Evolutionary conservation across 768 basidiomycete genomes (phyloP).

Genomic region (Infundibulicybe gibba): DNA sequence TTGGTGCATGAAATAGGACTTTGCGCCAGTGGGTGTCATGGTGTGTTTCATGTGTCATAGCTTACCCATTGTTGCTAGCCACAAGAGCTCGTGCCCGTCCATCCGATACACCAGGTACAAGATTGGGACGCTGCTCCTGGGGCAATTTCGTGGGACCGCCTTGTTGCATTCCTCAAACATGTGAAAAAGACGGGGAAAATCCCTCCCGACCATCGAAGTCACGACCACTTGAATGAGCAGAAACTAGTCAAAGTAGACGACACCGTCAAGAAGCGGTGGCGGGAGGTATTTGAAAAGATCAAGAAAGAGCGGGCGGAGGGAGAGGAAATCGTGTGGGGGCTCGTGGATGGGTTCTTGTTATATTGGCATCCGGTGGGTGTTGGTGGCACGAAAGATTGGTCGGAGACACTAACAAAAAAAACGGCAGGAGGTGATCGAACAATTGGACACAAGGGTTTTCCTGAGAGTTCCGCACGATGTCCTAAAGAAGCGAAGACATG

Average conservation of each 20-base stretch:
- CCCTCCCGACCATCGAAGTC: slow-evolving; percentile 70
- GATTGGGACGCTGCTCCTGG: slow-evolving; percentile 94
- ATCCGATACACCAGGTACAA: slow-evolving; percentile 74
- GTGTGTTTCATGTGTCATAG: slow-evolving; percentile 1
- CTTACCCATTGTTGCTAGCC: slow-evolving; percentile 41
- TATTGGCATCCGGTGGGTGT: slow-evolving; percentile 83
- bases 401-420: too few species aligned
- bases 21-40: slow-evolving; percentile 68
- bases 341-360: slow-evolving; percentile 92
- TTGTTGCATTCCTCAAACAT: slow-evolving; percentile 57
- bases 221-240: slow-evolving; percentile 91
- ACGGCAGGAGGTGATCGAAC: slow-evolving; percentile 61
- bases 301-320: slow-evolving; percentile 35
- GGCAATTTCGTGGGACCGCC: slow-evolving; percentile 82
- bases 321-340: slow-evolving; percentile 65
- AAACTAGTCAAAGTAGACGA: slow-evolving; percentile 60
- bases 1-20: slow-evolving; percentile 56
- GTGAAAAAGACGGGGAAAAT: slow-evolving; percentile 68
- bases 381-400: too few species aligned
- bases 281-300: slow-evolving; percentile 44
- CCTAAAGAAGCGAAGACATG: slow-evolving; percentile 70
- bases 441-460: slow-evolving; percentile 76
- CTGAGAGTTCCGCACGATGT: slow-evolving; percentile 80
- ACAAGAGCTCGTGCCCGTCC: slow-evolving; percentile 68
- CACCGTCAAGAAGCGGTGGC: slow-evolving; percentile 45